A percentile compares a stretch with the other conserved stretches of the same genome.
Evolutionary conservation across 257 asterid genomes (phyloP).

Genomic region (Schizonepeta tenuifolia): DNA sequence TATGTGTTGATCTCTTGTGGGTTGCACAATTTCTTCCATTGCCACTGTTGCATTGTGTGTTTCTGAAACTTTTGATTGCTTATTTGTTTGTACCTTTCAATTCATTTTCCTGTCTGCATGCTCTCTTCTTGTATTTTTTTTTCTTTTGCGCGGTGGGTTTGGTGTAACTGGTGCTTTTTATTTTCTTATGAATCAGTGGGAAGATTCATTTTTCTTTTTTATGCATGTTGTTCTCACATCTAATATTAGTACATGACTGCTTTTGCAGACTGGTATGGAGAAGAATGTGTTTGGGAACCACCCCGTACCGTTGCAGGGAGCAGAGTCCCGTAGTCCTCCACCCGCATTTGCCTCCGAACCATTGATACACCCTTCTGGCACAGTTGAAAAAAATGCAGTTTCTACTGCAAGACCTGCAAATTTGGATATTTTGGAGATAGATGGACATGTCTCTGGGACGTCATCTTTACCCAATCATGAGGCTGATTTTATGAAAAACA

Average conservation of each 20-base stretch:
- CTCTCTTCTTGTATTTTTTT: slow-evolving; percentile 3
- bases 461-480: slow-evolving; percentile 68
- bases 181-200: background rate
- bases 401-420: slow-evolving; percentile 52
- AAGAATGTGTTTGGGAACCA: slow-evolving; percentile 92
- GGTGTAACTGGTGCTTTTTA: background rate
- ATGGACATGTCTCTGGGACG: slow-evolving; percentile 60
- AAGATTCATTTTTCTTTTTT: slow-evolving; percentile 22
- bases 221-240: slow-evolving; percentile 14
- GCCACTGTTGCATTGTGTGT: background rate
- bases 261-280: slow-evolving; percentile 83
- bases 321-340: slow-evolving; percentile 79
- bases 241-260: slow-evolving; percentile 15
- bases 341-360: slow-evolving; percentile 92
- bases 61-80: slow-evolving; percentile 8
- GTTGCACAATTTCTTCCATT: background rate
- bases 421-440: slow-evolving; percentile 65
- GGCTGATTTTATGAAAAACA: slow-evolving; percentile 52
- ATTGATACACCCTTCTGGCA: slow-evolving; percentile 43
- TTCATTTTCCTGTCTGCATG: background rate
- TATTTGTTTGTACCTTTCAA: background rate
- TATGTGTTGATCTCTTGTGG: slow-evolving; percentile 5
- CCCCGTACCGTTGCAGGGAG: slow-evolving; percentile 65
- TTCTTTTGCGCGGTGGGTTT: background rate
- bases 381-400: slow-evolving; percentile 40